A percentile compares a stretch with the other conserved stretches of the same genome.
Conservation (phyloP, 768 basidiomycete species). For the Tylopilus vinaceipallidus region DNA sequence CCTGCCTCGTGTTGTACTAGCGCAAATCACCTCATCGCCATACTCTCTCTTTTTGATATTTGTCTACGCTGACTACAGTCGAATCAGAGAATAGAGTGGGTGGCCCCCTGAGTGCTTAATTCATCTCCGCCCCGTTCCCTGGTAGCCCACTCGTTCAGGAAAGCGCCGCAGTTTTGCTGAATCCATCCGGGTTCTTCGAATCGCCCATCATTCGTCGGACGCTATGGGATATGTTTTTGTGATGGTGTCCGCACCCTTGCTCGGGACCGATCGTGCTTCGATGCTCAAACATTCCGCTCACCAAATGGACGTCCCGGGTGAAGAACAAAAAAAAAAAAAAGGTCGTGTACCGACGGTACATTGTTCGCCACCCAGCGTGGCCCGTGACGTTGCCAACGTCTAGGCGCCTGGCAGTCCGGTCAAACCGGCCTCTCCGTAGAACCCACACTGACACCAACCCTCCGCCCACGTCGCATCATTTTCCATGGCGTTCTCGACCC, state of each 20-base stretch:
- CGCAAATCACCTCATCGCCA: conserved; percentile 20
- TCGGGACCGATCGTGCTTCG: conserved; percentile 23
- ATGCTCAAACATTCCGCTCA: background rate
- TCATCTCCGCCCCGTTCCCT: conserved; percentile 32
- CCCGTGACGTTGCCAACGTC: too few relatives aligned
- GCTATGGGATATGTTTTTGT: background rate
- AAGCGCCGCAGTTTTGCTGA: conserved; percentile 13
- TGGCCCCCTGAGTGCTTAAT: conserved; percentile 10
- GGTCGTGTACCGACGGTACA: too few relatives aligned
- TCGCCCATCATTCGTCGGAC: too few relatives aligned
- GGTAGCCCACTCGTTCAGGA: conserved; percentile 17
- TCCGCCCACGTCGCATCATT: conserved; percentile 30
- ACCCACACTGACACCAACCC: conserved; percentile 8
- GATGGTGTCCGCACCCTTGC: too few relatives aligned
- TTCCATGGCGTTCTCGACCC: conserved; percentile 16
- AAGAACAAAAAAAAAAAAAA: too few relatives aligned
- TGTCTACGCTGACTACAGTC: conserved; percentile 1
- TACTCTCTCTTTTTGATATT: conserved; percentile 15
- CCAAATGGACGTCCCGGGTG: background rate
- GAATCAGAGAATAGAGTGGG: conserved; percentile 22
- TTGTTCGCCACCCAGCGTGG: background rate
- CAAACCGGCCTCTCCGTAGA: conserved; percentile 1
- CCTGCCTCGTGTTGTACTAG: conserved; percentile 20
- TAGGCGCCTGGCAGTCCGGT: too few relatives aligned
- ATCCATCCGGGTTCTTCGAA: conserved; percentile 25